phyloP scores from a whole-genome alignment of 73 alveolate species.

The Symbiodinium natans region DNA sequence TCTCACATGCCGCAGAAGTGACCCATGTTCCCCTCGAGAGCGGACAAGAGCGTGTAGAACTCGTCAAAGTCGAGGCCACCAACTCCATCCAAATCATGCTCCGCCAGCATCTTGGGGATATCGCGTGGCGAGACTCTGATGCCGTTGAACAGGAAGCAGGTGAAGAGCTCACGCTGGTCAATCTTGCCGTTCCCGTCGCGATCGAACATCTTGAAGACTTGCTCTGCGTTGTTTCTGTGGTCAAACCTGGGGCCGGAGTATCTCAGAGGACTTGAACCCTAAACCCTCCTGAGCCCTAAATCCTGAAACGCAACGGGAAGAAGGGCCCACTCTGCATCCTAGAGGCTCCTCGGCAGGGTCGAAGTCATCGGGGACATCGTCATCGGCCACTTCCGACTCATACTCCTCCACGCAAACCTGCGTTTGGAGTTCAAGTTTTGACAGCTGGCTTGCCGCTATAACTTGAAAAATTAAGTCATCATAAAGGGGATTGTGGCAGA shows the following conservation, averaged over 20 bases:
- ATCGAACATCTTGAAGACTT: conserved; percentile 2
- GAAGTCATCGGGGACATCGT: neutral
- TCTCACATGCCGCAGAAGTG: too few species aligned
- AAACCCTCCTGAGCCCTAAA: too few species aligned
- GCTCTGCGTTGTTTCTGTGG: neutral
- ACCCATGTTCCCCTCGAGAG: too few species aligned
- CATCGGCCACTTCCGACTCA: neutral
- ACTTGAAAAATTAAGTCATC: too few species aligned
- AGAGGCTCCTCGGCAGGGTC: neutral
- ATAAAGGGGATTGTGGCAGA: too few species aligned
- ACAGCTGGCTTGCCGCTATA: too few species aligned
- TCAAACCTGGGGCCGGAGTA: too few species aligned
- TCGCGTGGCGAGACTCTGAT: neutral
- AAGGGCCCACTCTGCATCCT: too few species aligned
- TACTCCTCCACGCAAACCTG: too few species aligned
- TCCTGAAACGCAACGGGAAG: too few species aligned
- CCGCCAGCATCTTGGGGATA: conserved; percentile 14
- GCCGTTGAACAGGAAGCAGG: conserved; percentile 73
- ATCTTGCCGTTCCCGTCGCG: neutral
- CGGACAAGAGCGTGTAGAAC: neutral
- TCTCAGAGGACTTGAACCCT: too few species aligned
- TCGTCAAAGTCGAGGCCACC: conserved; percentile 48
- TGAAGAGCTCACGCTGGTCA: conserved; percentile 38
- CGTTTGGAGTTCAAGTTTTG: too few species aligned
- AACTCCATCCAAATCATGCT: conserved; percentile 25